These are phyloP conservation scores for Colletotrichum echinochloae DNA, from an alignment of 2,329 filamentous ascomycete species.

Conservation along the genomic window DNA sequence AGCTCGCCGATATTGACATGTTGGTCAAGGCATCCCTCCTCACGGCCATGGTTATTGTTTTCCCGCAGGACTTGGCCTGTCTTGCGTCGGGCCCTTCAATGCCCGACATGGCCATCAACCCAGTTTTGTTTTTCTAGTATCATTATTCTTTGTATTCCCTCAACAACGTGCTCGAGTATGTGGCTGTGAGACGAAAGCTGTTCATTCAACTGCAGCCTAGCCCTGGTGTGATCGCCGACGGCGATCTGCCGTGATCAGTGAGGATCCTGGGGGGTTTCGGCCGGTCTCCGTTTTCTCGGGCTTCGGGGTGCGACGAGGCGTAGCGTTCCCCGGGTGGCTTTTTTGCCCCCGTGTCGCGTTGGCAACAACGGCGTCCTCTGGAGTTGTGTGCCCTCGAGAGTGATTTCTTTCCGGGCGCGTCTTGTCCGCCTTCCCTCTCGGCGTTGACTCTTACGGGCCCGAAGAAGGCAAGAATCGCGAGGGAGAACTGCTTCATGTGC, in stretches of 20 bases:
- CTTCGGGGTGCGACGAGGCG: neutral
- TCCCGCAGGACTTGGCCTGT: neutral
- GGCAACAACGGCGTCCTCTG: neutral
- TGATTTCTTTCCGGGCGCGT: neutral
- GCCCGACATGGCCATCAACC: neutral
- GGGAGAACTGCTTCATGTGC: neutral
- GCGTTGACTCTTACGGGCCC: too few relatives aligned
- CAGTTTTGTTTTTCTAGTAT: constrained; percentile 10
- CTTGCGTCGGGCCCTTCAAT: neutral
- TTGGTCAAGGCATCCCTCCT: constrained; percentile 16
- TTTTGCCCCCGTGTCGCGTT: neutral
- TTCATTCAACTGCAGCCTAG: constrained; percentile 3
- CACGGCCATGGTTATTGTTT: neutral
- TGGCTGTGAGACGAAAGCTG: constrained; percentile 27
- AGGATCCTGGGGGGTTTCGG: neutral
- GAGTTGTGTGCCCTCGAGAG: neutral
- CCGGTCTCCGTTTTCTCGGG: neutral
- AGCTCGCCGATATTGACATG: constrained; percentile 12
- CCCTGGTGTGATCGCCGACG: constrained; percentile 22
- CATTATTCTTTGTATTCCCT: too few relatives aligned
- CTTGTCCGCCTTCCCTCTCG: too few relatives aligned
- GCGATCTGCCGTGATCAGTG: constrained; percentile 31
- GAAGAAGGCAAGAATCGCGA: neutral
- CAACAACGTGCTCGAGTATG: constrained; percentile 15
- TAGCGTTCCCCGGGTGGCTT: neutral